Percentiles rank a stretch among this genome's conserved stretches.
phyloP scores from a whole-genome alignment of 805 yeast genomes.

The Candida broadrunensis region DNA sequence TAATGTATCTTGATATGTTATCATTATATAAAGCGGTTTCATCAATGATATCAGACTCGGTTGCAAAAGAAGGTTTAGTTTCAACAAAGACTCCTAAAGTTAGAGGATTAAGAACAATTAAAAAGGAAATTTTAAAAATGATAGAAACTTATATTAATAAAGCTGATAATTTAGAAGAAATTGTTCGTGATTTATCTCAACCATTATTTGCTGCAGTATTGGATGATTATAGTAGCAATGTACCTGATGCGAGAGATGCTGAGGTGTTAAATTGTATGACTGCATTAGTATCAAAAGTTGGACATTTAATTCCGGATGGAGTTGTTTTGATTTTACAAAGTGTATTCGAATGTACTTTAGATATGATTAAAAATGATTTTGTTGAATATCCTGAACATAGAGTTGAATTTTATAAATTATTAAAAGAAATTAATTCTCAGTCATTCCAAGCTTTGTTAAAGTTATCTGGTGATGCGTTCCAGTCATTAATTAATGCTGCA shows the following conservation, averaged over 20 bases:
- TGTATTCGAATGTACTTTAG: conserved; percentile 91
- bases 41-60: conserved; percentile 75
- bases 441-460: conserved; percentile 84
- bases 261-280: conserved; percentile 95
- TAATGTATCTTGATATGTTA: conserved; percentile 85
- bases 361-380: conserved; percentile 93
- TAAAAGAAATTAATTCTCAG: conserved; percentile 81
- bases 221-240: conserved; percentile 83
- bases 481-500: conserved; percentile 86
- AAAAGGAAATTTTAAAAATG: conserved; percentile 87
- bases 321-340: conserved; percentile 82
- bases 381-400: conserved; percentile 98
- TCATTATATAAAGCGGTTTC: conserved; percentile 87
- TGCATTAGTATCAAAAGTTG: conserved; percentile 83
- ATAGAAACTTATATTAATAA: conserved; percentile 85
- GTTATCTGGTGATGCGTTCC: conserved; percentile 89
- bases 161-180: conserved; percentile 82
- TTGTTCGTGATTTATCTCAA: conserved; percentile 77
- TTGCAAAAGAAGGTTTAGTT: conserved; percentile 75
- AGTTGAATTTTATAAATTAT: conserved; percentile 87
- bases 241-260: conserved; percentile 96
- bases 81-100: conserved; percentile 95
- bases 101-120: conserved; percentile 92
- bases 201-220: conserved; percentile 82
- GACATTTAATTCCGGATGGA: conserved; percentile 83